Evolutionary conservation across 2,329 filamentous ascomycete species (phyloP), one percentile per base, ranked within the genome.

Genomic region (Xylaria sp.): DNA sequence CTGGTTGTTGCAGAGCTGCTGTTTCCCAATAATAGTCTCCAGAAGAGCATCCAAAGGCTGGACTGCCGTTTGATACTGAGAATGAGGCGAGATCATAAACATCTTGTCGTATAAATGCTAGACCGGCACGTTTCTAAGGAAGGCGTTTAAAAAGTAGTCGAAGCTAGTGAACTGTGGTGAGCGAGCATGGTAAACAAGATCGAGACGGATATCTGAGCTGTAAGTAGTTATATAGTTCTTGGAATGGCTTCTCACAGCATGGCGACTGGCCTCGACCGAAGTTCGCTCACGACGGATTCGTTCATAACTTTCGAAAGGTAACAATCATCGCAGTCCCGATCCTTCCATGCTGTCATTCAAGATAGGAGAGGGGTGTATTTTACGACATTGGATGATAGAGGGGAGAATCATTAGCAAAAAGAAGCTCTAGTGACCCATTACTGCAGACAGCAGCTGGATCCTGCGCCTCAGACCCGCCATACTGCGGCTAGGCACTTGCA

Each of bases 381-480:
- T 62, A 70, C 68, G 64, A 64, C 46, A 18, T 43, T 4, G 54
- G 55, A 54, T 7, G 15, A 66, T 36, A 57, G 64, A 62, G 43
- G 43, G 57, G 51, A 49, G 25, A 56, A 54, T 56, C 60, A n/a
- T 62, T 36, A 56, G 39, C 41, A 62, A 60, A 31, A 18, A 41
- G 60, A 62, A 70, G 63, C 54, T 70, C 58, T 61, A 41, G 20
- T 52, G 63, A 56, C 33, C 60, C 54, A 62, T 61, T 41, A 62
- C 33, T 56, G 61, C 71, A 64, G 64, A 61, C 46, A 36, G 69
- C 20, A 71, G 67, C 66, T 67, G 51, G 62, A 58, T 71, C 64
- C 74, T 77, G 74, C 71, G 75, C 74, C 75, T 64, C 72, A 39
- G 67, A 71, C 28, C 52, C 59, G 66, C 71, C 56, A 70, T 63